A percentile compares a stretch with the other conserved stretches of the same genome.
These are phyloP conservation scores for Lactarius evosmus DNA, from an alignment of 768 basidiomycete genomes.

Conservation along the genomic window DNA sequence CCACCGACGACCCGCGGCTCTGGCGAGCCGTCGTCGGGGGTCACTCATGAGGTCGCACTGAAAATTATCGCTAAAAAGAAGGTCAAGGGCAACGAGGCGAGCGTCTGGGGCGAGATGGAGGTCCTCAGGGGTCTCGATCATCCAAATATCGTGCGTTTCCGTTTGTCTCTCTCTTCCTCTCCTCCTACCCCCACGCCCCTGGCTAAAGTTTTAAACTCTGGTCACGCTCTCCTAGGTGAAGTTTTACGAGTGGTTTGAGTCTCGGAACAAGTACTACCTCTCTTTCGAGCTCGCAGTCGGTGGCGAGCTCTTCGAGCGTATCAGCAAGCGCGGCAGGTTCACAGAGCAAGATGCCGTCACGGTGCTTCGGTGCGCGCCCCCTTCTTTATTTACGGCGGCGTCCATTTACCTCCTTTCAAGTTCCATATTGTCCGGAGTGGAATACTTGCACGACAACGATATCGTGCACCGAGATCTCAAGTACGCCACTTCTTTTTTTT, in stretches of 20 bases:
- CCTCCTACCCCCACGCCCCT: too few relatives aligned
- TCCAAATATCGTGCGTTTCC: constrained; percentile 73
- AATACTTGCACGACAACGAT: constrained; percentile 86
- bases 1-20: constrained; percentile 28
- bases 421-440: constrained; percentile 79
- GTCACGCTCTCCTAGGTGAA: constrained; percentile 60
- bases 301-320: constrained; percentile 92
- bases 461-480: constrained; percentile 98
- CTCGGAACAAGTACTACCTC: constrained; percentile 91
- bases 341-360: constrained; percentile 87
- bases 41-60: constrained; percentile 72
- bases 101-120: constrained; percentile 92
- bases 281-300: constrained; percentile 91
- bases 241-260: constrained; percentile 97
- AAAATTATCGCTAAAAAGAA: constrained; percentile 96
- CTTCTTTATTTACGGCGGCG: not conserved
- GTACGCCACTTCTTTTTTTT: constrained; percentile 36
- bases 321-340: constrained; percentile 82
- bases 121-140: constrained; percentile 88
- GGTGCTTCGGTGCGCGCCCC: constrained; percentile 59
- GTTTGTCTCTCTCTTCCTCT: constrained; percentile 17
- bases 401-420: constrained; percentile 36
- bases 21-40: constrained; percentile 32
- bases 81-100: constrained; percentile 85
- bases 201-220: not conserved